These are phyloP conservation scores for Colletotrichum lupini DNA, from an alignment of 2,329 filamentous ascomycete genomes.

Conservation along the genomic window DNA sequence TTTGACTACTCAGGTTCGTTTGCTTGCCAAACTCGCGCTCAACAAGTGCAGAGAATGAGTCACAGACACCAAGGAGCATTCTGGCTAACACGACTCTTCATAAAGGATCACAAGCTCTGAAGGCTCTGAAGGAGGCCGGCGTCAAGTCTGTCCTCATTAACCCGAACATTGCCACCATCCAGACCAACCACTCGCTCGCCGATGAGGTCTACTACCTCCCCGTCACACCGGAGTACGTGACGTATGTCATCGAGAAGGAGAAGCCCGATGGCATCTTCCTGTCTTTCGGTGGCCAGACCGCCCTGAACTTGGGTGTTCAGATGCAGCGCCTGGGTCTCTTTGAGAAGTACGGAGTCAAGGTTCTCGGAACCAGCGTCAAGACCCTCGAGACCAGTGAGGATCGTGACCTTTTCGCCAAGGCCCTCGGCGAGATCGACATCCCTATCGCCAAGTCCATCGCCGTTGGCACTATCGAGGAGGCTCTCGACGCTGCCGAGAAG, in stretches of 20 bases:
- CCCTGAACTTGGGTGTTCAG: constrained; percentile 94
- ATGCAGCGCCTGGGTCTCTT: constrained; percentile 97
- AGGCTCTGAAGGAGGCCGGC: constrained; percentile 95
- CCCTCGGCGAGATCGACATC: constrained; percentile 96
- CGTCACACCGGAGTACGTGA: constrained; percentile 97
- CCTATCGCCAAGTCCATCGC: constrained; percentile 97
- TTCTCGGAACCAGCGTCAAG: constrained; percentile 93
- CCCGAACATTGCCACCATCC: constrained; percentile 98
- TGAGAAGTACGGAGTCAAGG: constrained; percentile 94
- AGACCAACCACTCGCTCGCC: constrained; percentile 94
- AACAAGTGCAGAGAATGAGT: constrained; percentile 21
- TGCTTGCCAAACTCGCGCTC: neutral
- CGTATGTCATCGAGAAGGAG: constrained; percentile 96
- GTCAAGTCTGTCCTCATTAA: constrained; percentile 94
- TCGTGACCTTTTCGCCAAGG: constrained; percentile 94
- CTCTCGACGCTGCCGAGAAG: constrained; percentile 84
- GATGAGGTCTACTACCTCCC: constrained; percentile 99
- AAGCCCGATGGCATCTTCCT: constrained; percentile 96
- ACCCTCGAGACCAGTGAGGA: constrained; percentile 96
- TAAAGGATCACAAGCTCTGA: constrained; percentile 91
- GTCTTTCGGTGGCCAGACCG: constrained; percentile 97
- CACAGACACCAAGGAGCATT: constrained; percentile 10
- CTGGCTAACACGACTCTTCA: constrained; percentile 37
- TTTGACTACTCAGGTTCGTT: constrained; percentile 96
- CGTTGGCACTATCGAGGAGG: constrained; percentile 90